Conservation (phyloP, 106 monocot genomes). For the Xerophyta viscosa region DNA sequence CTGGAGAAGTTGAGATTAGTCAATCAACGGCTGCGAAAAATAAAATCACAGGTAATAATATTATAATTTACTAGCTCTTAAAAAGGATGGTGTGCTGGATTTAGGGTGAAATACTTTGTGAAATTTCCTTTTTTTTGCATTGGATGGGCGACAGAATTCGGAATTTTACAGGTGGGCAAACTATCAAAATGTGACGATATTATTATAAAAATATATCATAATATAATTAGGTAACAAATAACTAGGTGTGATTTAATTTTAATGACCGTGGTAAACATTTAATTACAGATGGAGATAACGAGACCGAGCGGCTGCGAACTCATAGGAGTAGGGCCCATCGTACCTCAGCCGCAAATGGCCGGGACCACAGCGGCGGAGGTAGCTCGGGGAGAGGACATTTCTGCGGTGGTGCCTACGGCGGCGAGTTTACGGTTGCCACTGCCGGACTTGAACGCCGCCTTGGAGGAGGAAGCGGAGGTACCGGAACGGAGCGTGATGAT, state of each 20-base stretch:
- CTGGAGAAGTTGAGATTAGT: background rate
- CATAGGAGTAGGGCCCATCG: background rate
- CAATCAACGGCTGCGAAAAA: background rate
- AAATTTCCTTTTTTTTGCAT: too few species aligned
- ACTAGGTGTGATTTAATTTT: background rate
- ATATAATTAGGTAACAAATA: background rate
- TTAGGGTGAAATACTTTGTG: too few species aligned
- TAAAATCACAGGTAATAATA: slow-evolving; percentile 1
- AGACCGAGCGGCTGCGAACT: background rate
- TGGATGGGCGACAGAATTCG: too few species aligned
- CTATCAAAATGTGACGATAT: too few species aligned
- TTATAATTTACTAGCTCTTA: too few species aligned
- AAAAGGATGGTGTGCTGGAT: too few species aligned
- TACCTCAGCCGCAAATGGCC: background rate
- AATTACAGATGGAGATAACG: background rate
- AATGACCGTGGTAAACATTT: background rate
- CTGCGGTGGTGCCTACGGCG: background rate
- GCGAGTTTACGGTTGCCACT: background rate
- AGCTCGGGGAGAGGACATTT: background rate
- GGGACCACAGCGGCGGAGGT: too few species aligned
- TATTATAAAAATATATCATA: too few species aligned
- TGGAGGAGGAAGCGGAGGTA: background rate
- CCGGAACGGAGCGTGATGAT: too few species aligned
- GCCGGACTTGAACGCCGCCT: background rate
- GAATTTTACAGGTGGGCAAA: too few species aligned